Base-by-base conservation (phyloP, 371 early-diverging fungal species). In the Chytridiales sp. region DNA sequence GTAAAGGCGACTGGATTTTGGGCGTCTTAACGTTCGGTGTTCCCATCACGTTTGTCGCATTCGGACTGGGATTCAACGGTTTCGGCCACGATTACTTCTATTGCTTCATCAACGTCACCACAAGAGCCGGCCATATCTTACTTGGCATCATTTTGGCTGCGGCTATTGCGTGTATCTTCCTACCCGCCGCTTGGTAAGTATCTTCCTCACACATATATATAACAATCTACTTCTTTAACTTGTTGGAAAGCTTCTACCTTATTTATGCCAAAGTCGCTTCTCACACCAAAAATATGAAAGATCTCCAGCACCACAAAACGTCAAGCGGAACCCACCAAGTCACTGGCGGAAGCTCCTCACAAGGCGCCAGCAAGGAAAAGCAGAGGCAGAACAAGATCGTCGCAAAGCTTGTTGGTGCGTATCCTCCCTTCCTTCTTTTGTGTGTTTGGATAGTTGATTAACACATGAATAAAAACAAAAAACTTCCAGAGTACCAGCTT, bases 11-110 rank as follows among this genome's bases (percentile, higher is more conserved):
- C 51, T 34, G 31, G 35, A 17, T 34, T 51, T 38, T 51, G 4
- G 15, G 31, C 4, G 51, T 51, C 36, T 38, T 51, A 4, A 34
- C 51, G 13, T 51, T 51, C 38, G 51, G 51, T 4, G 51, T 51
- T 5, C 51, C 51, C 8, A 36, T 51, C 31, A 38, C 9, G 4
- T 51, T 19, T 24, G 22, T 22, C 31, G 9, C n/a, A 22, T 13
- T 51, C 8, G 51, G 51, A 36, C 36, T 34, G 32, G 22, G 4
- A 38, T 34, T 5, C 24, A 38, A 44, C 44, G n/a, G n/a, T 6
- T 19, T 9, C 24, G 6, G 11, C 5, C 19, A 44, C 21, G 51
- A 51, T 35, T 38, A 35, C n/a, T 51, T 35, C 22, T 51, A 38
- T 34, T 51, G 51, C 24, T 51, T 17, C 22, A 19, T 51, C 5